Evolutionary conservation across 2,329 filamentous ascomycete species (phyloP).

Genomic region (Pseudocercospora crystallina): DNA sequence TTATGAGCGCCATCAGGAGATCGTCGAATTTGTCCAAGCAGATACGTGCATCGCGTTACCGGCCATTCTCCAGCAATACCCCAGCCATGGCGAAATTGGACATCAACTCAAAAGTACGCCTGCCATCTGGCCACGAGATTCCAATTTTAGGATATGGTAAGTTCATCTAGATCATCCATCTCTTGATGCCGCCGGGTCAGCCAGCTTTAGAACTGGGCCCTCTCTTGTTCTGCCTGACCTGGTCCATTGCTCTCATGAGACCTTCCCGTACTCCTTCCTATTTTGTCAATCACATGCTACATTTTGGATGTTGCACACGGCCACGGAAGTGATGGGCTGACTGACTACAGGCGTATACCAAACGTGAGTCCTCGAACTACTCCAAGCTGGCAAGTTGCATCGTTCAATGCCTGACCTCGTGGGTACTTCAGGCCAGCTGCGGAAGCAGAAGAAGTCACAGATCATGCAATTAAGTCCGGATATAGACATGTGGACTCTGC

Average conservation of each 20-base stretch:
- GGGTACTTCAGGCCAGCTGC: constrained; percentile 45
- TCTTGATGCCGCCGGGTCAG: too few species aligned
- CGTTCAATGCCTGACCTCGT: background rate
- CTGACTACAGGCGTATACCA: constrained; percentile 34
- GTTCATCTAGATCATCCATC: constrained; percentile 19
- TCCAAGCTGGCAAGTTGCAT: too few species aligned
- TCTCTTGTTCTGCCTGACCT: background rate
- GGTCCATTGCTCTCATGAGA: background rate
- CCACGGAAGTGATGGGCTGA: too few species aligned
- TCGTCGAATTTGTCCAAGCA: background rate
- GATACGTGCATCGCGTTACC: background rate
- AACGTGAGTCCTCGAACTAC: constrained; percentile 24
- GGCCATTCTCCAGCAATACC: constrained; percentile 19
- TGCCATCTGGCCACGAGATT: constrained; percentile 63
- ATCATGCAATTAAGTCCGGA: constrained; percentile 56
- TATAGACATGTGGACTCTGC: constrained; percentile 64
- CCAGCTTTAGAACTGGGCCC: background rate
- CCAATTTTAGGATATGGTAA: constrained; percentile 60
- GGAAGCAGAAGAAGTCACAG: constrained; percentile 57
- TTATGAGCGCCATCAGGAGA: constrained; percentile 15
- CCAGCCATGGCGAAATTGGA: constrained; percentile 44
- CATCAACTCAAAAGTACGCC: constrained; percentile 50
- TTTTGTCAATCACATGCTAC: background rate
- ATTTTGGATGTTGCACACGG: background rate
- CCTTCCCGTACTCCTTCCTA: background rate